Evolutionary conservation across 306 rosid genomes (phyloP).

Genomic region (Neltuma alba): DNA sequence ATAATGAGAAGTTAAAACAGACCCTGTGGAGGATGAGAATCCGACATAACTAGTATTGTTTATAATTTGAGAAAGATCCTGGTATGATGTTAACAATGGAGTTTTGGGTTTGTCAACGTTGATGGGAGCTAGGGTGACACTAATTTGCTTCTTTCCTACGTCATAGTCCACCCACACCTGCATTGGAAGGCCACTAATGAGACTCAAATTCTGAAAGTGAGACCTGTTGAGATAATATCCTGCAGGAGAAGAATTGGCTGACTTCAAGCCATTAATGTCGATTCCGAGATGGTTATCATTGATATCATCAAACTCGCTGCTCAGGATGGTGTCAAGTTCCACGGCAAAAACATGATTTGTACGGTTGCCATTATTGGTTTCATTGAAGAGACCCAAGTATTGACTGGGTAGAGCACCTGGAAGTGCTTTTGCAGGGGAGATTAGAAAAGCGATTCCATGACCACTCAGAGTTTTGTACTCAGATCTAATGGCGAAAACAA

Average conservation of each 20-base stretch:
- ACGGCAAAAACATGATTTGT: not conserved
- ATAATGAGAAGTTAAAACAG: conserved; percentile 50
- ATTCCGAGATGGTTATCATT: not conserved
- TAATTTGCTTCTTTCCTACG: conserved; percentile 35
- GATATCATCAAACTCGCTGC: not conserved
- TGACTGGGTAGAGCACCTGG: not conserved
- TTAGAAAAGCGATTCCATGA: not conserved
- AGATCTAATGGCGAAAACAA: not conserved
- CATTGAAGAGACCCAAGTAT: not conserved
- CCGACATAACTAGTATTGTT: conserved; percentile 62
- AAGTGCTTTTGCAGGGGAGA: not conserved
- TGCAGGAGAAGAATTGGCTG: conserved; percentile 30
- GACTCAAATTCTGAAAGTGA: conserved; percentile 42
- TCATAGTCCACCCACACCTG: conserved; percentile 75
- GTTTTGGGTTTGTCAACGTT: conserved; percentile 44
- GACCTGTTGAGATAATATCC: conserved; percentile 28
- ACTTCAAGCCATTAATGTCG: not conserved
- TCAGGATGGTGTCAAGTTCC: not conserved
- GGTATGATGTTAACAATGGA: conserved; percentile 48
- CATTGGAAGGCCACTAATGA: conserved; percentile 53
- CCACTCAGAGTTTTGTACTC: not conserved
- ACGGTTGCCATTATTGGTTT: not conserved
- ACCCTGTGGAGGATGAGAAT: conserved; percentile 68
- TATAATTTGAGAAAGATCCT: conserved; percentile 55
- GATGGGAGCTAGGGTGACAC: conserved; percentile 62